A percentile compares a stretch with the other conserved stretches of the same genome.
Conservation (phyloP, 2,329 filamentous ascomycete genomes). For the Clarireedia paspali region DNA sequence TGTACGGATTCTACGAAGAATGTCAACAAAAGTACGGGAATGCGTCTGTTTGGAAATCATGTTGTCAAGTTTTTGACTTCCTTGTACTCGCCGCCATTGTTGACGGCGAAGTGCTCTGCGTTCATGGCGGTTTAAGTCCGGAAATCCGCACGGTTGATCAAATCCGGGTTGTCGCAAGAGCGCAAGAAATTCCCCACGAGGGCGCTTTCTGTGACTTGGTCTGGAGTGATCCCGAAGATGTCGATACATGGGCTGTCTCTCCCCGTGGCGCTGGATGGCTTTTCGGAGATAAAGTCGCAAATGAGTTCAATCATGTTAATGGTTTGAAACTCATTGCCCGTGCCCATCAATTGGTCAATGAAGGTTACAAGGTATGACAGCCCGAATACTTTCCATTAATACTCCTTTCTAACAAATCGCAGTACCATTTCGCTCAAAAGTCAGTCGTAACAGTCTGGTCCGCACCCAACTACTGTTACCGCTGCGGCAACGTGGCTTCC, state of each 20-base stretch:
- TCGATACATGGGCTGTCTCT: constrained; percentile 63
- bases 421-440: constrained; percentile 92
- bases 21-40: constrained; percentile 72
- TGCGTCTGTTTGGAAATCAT: constrained; percentile 71
- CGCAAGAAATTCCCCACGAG: constrained; percentile 70
- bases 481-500: constrained; percentile 50
- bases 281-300: constrained; percentile 57
- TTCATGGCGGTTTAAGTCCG: constrained; percentile 64
- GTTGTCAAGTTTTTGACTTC: constrained; percentile 72
- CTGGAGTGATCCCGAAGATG: constrained; percentile 67
- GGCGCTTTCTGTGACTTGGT: constrained; percentile 71
- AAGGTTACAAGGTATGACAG: constrained; percentile 57
- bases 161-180: constrained; percentile 64
- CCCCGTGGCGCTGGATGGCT: constrained; percentile 55
- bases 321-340: constrained; percentile 63
- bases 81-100: constrained; percentile 67
- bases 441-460: constrained; percentile 77
- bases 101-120: constrained; percentile 66
- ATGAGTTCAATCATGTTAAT: constrained; percentile 73
- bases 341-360: constrained; percentile 68
- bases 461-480: constrained; percentile 40
- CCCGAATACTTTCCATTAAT: not conserved
- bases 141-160: constrained; percentile 70
- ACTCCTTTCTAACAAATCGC: constrained; percentile 24
- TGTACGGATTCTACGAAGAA: constrained; percentile 74